Base-by-base conservation (phyloP, 768 basidiomycete species). In the Boletus vermiculosoides region DNA sequence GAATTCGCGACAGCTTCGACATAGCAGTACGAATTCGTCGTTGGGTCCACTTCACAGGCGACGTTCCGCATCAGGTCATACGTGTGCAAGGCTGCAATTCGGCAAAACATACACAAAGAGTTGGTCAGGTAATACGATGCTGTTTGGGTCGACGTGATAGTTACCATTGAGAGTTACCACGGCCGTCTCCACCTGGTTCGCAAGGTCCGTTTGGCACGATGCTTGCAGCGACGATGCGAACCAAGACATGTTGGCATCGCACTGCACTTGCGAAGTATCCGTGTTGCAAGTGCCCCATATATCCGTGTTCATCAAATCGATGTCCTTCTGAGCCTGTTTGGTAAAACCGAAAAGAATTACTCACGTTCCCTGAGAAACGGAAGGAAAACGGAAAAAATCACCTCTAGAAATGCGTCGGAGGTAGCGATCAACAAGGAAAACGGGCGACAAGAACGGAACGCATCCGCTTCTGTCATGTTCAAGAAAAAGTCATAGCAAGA, bases 281-380 rank as follows among this genome's bases (percentile, higher is more conserved):
- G 89, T 88, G 62, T 91, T 86, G 70, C 92, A 94, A 0, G 87
- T 90, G 3, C 88, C 89, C 86, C 89, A 90, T 8, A 93, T 66
- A 49, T 91, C 75, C 10, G 75, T 70, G 64, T 92, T 93, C 65
- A 91, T 76, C 36, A 79, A 67, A 1, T 83, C 80, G 40, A 83
- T 66, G 71, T 89, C 85, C 3, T 70, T 66, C 72, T 88, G 87
- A 36, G 86, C 84, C 88, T 91, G 75, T 70, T 70, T 60, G 34
- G 22, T 16, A 51, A 50, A 52, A 28, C 10, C 30, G 20, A 53
- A 9, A 22, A 44, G 4, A n/a, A 18, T 66, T 9, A 54, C 51
- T 45, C 30, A 49, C 12, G 13, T 52, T 23, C 36, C 42, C 30
- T 34, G 34, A 50, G 34, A 49, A 11, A 52, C 46, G 49, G 10